phyloP scores from a whole-genome alignment of 345 rosid genomes.

The Excoecaria agallocha region DNA sequence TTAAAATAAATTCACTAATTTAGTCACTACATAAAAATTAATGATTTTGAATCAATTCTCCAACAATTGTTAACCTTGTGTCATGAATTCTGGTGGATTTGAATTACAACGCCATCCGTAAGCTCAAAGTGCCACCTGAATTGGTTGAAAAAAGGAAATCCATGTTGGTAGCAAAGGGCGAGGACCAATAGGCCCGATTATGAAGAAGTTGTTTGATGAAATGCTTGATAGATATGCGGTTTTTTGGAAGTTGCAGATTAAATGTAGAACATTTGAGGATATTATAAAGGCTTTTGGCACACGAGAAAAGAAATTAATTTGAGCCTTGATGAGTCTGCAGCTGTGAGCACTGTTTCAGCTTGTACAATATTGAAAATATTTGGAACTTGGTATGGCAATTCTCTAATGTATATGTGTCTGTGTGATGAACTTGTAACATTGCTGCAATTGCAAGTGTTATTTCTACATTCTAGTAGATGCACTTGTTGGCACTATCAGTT shows the following conservation, averaged over 20 bases:
- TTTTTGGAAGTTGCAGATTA: slow-evolving; percentile 67
- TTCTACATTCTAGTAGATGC: no score
- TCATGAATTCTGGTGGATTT: no score
- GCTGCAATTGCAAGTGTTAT: no score
- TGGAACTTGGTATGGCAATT: slow-evolving; percentile 55
- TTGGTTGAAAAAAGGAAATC: no score
- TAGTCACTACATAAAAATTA: no score
- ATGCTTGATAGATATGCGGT: slow-evolving; percentile 62
- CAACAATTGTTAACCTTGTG: no score
- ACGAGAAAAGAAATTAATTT: slow-evolving; percentile 44
- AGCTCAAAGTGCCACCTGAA: no score
- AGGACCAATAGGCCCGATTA: not conserved
- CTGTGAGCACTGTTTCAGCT: slow-evolving; percentile 66
- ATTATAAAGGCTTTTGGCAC: slow-evolving; percentile 41
- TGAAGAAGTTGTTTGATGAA: slow-evolving; percentile 58
- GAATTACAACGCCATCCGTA: no score
- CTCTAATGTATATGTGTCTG: slow-evolving; percentile 28
- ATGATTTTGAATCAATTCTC: no score
- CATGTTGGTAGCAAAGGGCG: no score
- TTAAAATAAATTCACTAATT: no score
- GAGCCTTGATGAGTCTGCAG: slow-evolving; percentile 56
- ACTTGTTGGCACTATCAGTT: no score
- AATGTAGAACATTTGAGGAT: slow-evolving; percentile 46
- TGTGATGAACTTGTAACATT: slow-evolving; percentile 26
- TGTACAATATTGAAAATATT: slow-evolving; percentile 49